Evolutionary conservation across 2,329 filamentous ascomycete genomes (phyloP).

Genomic region (Venturia nashicola): DNA sequence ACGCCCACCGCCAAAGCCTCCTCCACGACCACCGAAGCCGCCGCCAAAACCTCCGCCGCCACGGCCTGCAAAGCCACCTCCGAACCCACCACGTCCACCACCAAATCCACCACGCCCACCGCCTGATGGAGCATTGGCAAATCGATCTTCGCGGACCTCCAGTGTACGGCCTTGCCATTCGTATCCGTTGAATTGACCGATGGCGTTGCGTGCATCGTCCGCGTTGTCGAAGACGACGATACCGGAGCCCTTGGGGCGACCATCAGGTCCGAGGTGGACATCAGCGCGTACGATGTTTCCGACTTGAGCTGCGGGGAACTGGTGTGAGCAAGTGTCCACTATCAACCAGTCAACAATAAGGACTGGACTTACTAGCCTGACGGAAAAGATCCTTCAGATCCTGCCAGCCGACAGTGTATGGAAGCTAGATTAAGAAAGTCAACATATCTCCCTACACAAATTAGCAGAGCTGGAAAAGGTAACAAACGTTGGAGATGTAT

Average conservation of each 20-base stretch:
- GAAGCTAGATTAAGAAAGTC: slow-evolving; percentile 52
- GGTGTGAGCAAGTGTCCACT: slow-evolving; percentile 39
- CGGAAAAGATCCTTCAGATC: slow-evolving; percentile 98
- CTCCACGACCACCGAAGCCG: slow-evolving; percentile 36
- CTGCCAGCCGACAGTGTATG: slow-evolving; percentile 96
- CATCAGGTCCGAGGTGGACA: slow-evolving; percentile 83
- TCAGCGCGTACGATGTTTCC: slow-evolving; percentile 73
- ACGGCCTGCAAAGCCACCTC: slow-evolving; percentile 35
- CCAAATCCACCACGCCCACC: slow-evolving; percentile 28
- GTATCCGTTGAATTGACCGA: slow-evolving; percentile 95
- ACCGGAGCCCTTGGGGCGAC: slow-evolving; percentile 89
- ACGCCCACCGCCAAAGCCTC: slow-evolving; percentile 46
- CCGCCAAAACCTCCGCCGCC: slow-evolving; percentile 45
- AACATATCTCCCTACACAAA: slow-evolving; percentile 11
- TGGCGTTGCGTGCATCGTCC: slow-evolving; percentile 90
- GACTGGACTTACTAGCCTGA: slow-evolving; percentile 68
- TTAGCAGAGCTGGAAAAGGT: slow-evolving; percentile 19
- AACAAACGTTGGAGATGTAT: slow-evolving; percentile 95
- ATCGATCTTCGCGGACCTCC: slow-evolving; percentile 93
- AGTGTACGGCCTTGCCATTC: slow-evolving; percentile 93
- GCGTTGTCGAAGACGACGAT: slow-evolving; percentile 94
- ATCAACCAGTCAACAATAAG: slow-evolving; percentile 9
- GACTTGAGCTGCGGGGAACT: slow-evolving; percentile 17
- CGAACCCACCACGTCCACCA: slow-evolving; percentile 41
- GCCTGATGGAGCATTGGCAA: slow-evolving; percentile 50